These are phyloP conservation scores for Eimeria acervulina DNA, from an alignment of 169 alveolate species.

Conservation along the genomic window DNA sequence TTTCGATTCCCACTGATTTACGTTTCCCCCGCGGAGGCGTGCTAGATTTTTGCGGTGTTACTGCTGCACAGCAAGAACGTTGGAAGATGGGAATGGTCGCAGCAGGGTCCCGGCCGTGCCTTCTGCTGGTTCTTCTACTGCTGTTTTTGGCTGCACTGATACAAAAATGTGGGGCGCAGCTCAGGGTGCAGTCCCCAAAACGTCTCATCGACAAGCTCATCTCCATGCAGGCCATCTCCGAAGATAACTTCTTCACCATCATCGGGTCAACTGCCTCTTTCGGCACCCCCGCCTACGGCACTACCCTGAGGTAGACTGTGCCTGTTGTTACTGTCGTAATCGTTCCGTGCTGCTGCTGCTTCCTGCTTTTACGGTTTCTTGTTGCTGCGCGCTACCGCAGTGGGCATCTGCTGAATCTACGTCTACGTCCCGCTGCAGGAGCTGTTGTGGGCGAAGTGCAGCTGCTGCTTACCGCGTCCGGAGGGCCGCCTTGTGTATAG, in stretches of 20 bases:
- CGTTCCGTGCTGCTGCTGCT: not conserved
- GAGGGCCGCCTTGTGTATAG: not conserved
- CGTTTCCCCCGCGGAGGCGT: not conserved
- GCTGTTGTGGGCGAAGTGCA: not conserved
- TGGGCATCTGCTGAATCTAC: not conserved
- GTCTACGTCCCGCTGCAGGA: not conserved
- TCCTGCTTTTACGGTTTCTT: not conserved
- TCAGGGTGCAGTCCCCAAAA: conserved; percentile 70
- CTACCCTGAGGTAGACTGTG: conserved; percentile 50
- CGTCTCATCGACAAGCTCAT: conserved; percentile 47
- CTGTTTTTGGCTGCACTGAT: not conserved
- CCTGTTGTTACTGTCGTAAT: not conserved
- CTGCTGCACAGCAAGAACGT: not conserved
- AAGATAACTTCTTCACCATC: conserved; percentile 29
- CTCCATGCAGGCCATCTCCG: conserved; percentile 19
- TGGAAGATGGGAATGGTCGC: not conserved
- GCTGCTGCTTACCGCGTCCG: not conserved
- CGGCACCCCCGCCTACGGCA: conserved; percentile 80
- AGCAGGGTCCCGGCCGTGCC: not conserved
- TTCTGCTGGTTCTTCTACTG: not conserved
- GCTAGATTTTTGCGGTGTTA: not conserved
- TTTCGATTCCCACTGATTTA: not conserved
- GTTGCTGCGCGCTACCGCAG: not conserved
- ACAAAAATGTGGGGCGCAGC: not conserved
- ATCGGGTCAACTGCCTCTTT: conserved; percentile 80